Evolutionary conservation across 257 asterid species (phyloP), one percentile per base, ranked within the genome.

Genomic region (Ajuga chamaepitys): DNA sequence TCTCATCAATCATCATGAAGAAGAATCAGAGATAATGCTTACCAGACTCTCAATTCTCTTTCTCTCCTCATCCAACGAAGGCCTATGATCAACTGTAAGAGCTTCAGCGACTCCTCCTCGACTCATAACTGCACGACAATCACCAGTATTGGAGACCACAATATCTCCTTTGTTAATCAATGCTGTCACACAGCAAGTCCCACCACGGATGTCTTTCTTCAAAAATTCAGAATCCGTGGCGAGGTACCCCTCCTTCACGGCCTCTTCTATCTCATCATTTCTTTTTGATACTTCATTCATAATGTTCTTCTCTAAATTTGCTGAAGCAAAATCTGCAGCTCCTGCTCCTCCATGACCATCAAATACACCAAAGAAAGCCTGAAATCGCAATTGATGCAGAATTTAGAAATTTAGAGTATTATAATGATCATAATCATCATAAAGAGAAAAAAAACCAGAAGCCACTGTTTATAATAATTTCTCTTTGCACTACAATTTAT

Each of bases 311-410:
- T 66, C 83, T 65, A 89, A 58, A 57, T 84, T 74, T 58, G 61
- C 76, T 2, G 93, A 87, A 9, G 88, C 90, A 51, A 77, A 89
- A 56, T 86, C 95, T 25, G 94, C 89, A 12, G 86, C 94, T 52
- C 71, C 78, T 60, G 77, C 71, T 60, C 95, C 97, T 13, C 95
- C 95, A 55, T 89, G 95, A 32, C 95, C 95, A 74, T 87, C 97
- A 67, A 83, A 89, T 58, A 89, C 84, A 54, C 95, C 86, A 48
- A 89, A 89, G 24, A 85, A 80, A 2, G 95, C 97, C 97, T 89
- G 79, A 57, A 83, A 73, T 48, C 45, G 17, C 32, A 57, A n/a
- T 42, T 41, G 32, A 35, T 9, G 40, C 38, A 3, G 20, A 9
- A 12, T 16, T 62, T 63, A 74, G 55, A 45, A 35, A n/a, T n/a